phyloP scores from a whole-genome alignment of 371 early-diverging fungal genomes.

The Mortierella sp. region DNA sequence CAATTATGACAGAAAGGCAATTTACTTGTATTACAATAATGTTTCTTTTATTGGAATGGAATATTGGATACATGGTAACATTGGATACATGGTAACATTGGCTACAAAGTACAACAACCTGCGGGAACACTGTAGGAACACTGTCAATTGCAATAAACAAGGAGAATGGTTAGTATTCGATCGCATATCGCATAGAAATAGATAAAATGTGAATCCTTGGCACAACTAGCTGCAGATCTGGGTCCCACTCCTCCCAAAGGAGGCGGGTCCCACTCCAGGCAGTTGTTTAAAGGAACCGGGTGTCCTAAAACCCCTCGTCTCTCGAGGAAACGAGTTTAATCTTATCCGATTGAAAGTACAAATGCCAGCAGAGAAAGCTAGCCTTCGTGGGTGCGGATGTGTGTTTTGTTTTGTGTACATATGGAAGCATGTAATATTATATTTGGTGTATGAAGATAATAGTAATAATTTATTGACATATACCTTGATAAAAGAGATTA shows the following conservation, averaged over 20 bases:
- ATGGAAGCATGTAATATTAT: too few relatives aligned
- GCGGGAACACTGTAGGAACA: too few relatives aligned
- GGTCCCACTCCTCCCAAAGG: slow-evolving; percentile 52
- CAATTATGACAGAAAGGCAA: too few relatives aligned
- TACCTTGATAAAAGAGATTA: slow-evolving; percentile 8
- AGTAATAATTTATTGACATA: neutral
- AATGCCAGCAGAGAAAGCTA: slow-evolving; percentile 57
- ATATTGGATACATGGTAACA: too few relatives aligned
- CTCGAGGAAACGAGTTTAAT: slow-evolving; percentile 44
- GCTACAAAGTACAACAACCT: too few relatives aligned
- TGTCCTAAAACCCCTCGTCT: slow-evolving; percentile 58
- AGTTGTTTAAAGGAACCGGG: slow-evolving; percentile 56
- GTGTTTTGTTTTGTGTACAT: neutral
- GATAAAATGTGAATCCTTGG: slow-evolving; percentile 48
- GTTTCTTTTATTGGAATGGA: too few relatives aligned
- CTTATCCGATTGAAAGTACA: slow-evolving; percentile 58
- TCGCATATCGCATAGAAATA: neutral
- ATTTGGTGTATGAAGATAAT: neutral
- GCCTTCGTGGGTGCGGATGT: slow-evolving; percentile 59
- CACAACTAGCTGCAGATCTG: slow-evolving; percentile 55
- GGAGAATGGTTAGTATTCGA: slow-evolving; percentile 2
- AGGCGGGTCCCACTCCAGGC: slow-evolving; percentile 54
- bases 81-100: too few relatives aligned
- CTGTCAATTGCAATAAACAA: neutral
- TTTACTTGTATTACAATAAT: too few relatives aligned